Percentiles rank a stretch among this genome's conserved stretches.
Conservation (phyloP, 805 yeast species). For the Candida khao-thaluensis region DNA sequence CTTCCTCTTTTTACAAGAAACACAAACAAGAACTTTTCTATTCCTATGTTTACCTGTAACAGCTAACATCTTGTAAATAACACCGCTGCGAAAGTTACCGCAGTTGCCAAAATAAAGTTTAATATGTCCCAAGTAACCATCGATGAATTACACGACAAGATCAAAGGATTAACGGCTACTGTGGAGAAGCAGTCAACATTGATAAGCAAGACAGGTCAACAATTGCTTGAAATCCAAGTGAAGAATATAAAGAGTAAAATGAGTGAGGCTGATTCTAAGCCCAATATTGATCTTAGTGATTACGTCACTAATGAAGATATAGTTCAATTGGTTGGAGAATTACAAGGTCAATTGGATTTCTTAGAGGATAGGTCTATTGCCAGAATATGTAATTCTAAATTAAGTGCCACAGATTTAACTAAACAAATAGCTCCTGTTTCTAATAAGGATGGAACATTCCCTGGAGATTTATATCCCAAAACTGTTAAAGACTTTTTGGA, state of each 20-base stretch:
- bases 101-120: too few relatives aligned
- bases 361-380: conserved; percentile 75
- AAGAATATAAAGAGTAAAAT: conserved; percentile 45
- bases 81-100: conserved; percentile 1
- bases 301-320: conserved; percentile 80
- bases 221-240: conserved; percentile 68
- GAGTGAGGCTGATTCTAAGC: conserved; percentile 20
- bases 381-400: conserved; percentile 63
- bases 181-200: conserved; percentile 66
- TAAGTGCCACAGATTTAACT: conserved; percentile 36
- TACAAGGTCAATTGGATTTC: conserved; percentile 81
- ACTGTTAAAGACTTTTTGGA: conserved; percentile 53
- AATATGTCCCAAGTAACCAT: conserved; percentile 11
- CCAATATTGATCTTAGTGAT: conserved; percentile 47
- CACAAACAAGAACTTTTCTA: conserved; percentile 35
- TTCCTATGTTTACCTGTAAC: conserved; percentile 15
- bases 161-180: conserved; percentile 49
- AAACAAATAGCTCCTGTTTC: conserved; percentile 60
- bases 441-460: conserved; percentile 76
- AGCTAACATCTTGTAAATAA: too few relatives aligned
- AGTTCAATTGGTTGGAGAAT: conserved; percentile 81
- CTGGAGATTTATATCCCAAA: conserved; percentile 57
- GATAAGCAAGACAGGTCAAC: conserved; percentile 77
- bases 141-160: conserved; percentile 39
- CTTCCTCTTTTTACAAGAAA: conserved; percentile 35